phyloP scores from a whole-genome alignment of 2,329 filamentous ascomycete species.

The Sclerotinia spermophila region DNA sequence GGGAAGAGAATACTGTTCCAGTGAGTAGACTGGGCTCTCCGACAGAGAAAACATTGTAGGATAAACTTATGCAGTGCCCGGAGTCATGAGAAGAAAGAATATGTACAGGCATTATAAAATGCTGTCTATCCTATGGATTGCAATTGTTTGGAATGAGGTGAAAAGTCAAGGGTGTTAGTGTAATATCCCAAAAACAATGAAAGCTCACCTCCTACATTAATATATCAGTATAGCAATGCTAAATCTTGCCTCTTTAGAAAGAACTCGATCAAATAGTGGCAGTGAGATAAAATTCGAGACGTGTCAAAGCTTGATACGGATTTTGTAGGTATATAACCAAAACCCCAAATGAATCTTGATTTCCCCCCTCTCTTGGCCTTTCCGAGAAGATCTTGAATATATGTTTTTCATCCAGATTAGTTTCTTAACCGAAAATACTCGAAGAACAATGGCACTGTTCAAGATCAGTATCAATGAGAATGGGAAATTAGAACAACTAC shows the following conservation, averaged over 20 bases:
- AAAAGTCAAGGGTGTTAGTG: slow-evolving; percentile 42
- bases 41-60: slow-evolving; percentile 54
- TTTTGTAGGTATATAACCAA: slow-evolving; percentile 49
- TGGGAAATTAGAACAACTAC: slow-evolving; percentile 34
- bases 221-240: background rate
- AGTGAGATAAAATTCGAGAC: background rate
- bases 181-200: slow-evolving; percentile 16
- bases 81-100: slow-evolving; percentile 49
- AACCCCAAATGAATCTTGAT: slow-evolving; percentile 51
- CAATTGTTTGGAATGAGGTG: background rate
- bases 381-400: slow-evolving; percentile 48
- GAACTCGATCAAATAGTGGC: background rate
- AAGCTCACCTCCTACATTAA: slow-evolving; percentile 30
- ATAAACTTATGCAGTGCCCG: slow-evolving; percentile 55
- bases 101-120: slow-evolving; percentile 52
- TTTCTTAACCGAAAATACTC: background rate
- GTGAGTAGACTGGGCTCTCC: slow-evolving; percentile 31
- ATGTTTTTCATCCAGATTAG: slow-evolving; percentile 39
- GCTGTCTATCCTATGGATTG: slow-evolving; percentile 45
- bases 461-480: too few relatives aligned
- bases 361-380: background rate
- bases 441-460: background rate
- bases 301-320: slow-evolving; percentile 27
- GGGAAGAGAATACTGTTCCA: slow-evolving; percentile 36
- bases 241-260: background rate